Percentiles rank a stretch among this genome's conserved stretches.
These are phyloP conservation scores for Calonectria naviculata DNA, from an alignment of 2,329 filamentous ascomycete species.

Conservation along the genomic window DNA sequence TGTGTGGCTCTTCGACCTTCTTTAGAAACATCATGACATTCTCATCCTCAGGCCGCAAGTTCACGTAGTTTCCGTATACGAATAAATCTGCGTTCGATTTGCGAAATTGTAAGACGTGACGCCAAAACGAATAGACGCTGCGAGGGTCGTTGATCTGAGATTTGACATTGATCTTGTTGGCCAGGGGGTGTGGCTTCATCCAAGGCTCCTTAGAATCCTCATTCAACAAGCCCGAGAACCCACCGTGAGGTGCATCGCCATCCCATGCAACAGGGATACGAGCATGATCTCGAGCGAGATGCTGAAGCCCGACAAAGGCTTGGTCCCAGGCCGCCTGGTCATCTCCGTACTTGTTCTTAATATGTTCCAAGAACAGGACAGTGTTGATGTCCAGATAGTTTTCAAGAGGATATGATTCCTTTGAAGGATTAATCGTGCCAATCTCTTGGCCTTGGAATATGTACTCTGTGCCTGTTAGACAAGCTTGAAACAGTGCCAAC, in stretches of 20 bases:
- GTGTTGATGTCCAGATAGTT: conserved; percentile 62
- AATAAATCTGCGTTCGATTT: conserved; percentile 44
- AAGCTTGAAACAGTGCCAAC: conserved; percentile 63
- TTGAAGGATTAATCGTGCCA: conserved; percentile 70
- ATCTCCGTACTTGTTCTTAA: conserved; percentile 41
- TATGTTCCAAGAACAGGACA: conserved; percentile 50
- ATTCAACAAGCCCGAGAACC: conserved; percentile 45
- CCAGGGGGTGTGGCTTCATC: conserved; percentile 47
- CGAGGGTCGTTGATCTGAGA: conserved; percentile 57
- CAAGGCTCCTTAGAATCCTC: conserved; percentile 40
- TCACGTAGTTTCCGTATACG: conserved; percentile 48
- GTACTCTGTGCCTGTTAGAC: conserved; percentile 70
- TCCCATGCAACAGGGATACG: conserved; percentile 56
- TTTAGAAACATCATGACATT: conserved; percentile 45
- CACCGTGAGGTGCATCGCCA: conserved; percentile 58
- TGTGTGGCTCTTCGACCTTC: conserved; percentile 28
- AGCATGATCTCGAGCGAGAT: conserved; percentile 34
- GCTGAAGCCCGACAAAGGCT: conserved; percentile 42
- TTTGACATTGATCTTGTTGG: conserved; percentile 63
- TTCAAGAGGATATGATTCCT: conserved; percentile 67
- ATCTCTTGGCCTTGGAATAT: conserved; percentile 77
- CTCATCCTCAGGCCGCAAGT: conserved; percentile 35
- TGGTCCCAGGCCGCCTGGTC: conserved; percentile 50
- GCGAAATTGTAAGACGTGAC: conserved; percentile 41
- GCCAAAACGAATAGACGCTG: conserved; percentile 49